phyloP scores from a whole-genome alignment of 495 filamentous ascomycete genomes.

The Bombardia bombarda region DNA sequence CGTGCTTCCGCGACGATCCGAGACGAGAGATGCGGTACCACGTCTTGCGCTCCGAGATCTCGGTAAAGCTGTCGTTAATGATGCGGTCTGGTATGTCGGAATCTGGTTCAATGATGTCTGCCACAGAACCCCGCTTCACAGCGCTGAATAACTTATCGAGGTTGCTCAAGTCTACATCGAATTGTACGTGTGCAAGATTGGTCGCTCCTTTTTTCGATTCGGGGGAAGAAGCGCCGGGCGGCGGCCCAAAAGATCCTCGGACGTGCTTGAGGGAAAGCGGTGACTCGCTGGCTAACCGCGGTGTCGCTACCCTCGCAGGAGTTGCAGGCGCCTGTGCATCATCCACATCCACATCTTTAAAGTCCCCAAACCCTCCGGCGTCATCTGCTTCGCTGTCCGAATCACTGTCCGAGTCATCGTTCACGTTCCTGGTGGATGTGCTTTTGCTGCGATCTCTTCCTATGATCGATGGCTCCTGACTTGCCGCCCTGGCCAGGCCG shows the following conservation, averaged over 20 bases:
- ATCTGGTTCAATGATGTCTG: neutral
- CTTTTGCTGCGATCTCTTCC: slow-evolving; percentile 10
- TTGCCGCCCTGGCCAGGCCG: slow-evolving; percentile 28
- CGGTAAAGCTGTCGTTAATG: slow-evolving; percentile 39
- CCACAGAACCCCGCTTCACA: neutral
- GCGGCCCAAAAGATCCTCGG: too few species aligned
- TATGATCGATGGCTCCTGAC: slow-evolving; percentile 19
- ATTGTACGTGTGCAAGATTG: slow-evolving; percentile 24
- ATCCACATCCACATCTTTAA: slow-evolving; percentile 39
- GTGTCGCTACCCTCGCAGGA: neutral
- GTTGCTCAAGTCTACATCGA: slow-evolving; percentile 30
- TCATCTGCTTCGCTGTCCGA: too few species aligned
- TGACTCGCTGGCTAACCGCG: too few species aligned
- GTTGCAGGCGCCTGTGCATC: slow-evolving; percentile 2
- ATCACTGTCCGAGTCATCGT: slow-evolving; percentile 13
- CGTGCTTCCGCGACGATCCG: slow-evolving; percentile 47
- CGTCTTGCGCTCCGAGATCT: slow-evolving; percentile 48
- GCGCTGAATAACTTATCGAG: slow-evolving; percentile 38
- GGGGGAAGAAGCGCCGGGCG: neutral
- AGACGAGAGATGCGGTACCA: slow-evolving; percentile 56
- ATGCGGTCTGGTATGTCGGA: slow-evolving; percentile 26
- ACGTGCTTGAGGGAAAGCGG: too few species aligned
- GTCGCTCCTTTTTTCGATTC: neutral
- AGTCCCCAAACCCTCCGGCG: slow-evolving; percentile 43
- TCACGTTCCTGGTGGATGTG: slow-evolving; percentile 2